Base-by-base conservation (phyloP, 2,329 filamentous ascomycete species). In the Arthrobotrys conoides region DNA sequence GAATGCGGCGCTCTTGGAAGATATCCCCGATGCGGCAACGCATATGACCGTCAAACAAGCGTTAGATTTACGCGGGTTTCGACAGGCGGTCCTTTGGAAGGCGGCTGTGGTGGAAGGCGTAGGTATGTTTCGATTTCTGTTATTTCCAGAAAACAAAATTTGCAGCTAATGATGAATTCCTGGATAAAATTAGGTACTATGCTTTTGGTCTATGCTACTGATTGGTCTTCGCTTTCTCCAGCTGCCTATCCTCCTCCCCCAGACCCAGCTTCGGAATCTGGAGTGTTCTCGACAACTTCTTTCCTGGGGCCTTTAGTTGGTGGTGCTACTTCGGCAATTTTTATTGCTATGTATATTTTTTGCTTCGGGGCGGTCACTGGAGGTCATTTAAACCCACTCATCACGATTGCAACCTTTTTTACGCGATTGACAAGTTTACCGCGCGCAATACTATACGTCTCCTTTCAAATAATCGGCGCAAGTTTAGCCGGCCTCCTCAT, bases 321-420 rank as follows among this genome's bases (percentile, higher is more conserved):
- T 1, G 82, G 82, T 0, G 64, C 84, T 0, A 79, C 82, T 0
- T 84, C 84, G 46, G 76, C 84, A 0, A 46, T 85, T 5, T 81
- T 83, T 14, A 82, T 88, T 16, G 82, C 87, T 0, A 81, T 87
- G 0, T 86, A 88, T 80, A 87, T 89, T 57, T 88, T 86, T 80
- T 85, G 85, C 8, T 86, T 86, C 14, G 86, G 84, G 3, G 85
- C 87, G 0, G 85, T 86, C 0, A 87, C 86, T 2, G 87, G 88
- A 46, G 87, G 86, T 0, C 88, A 89, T 80, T 82, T 89, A 70
- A 89, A 88, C 80, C 87, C 87, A 0, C 83, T 86, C 36, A 88
- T 89, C 76, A 88, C 87, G 0, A 85, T 89, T 57, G 85, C 86
- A 1, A 88, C 87, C 1, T 86, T 89, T 75, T 86, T 87, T 24